Percentiles rank a stretch among this genome's conserved stretches.
Evolutionary conservation across 768 basidiomycete genomes (phyloP).

Genomic region (Auricularia heimuer): DNA sequence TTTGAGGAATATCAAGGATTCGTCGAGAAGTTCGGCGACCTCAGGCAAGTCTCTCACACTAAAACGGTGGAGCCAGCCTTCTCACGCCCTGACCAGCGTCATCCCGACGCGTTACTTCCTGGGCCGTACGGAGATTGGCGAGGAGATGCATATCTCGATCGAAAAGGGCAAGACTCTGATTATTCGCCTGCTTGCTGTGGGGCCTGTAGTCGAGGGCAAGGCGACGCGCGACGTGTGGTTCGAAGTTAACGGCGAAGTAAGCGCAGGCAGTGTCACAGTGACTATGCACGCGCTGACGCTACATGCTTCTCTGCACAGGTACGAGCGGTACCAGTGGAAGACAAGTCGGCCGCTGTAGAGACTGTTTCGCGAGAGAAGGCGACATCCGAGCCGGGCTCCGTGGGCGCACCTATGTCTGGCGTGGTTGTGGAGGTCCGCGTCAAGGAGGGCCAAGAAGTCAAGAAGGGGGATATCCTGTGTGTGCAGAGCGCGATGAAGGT

Average conservation of each 20-base stretch:
- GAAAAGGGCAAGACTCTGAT: constrained; percentile 96
- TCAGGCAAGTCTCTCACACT: constrained; percentile 50
- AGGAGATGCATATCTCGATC: constrained; percentile 95
- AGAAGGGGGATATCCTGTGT: constrained; percentile 94
- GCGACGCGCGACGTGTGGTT: constrained; percentile 97
- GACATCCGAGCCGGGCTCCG: constrained; percentile 86
- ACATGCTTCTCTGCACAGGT: constrained; percentile 38
- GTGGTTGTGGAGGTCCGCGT: constrained; percentile 97
- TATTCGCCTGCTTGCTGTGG: constrained; percentile 90
- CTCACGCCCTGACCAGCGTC: constrained; percentile 44
- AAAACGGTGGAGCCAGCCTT: constrained; percentile 8
- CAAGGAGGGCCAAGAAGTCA: constrained; percentile 95
- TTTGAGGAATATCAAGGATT: constrained; percentile 97
- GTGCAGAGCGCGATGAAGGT: constrained; percentile 98
- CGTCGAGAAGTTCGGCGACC: constrained; percentile 89
- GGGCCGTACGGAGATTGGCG: constrained; percentile 79
- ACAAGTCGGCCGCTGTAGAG: constrained; percentile 95
- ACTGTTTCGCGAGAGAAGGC: constrained; percentile 93
- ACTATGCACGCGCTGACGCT: constrained; percentile 7
- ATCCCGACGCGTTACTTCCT: constrained; percentile 97
- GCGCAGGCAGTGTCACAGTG: constrained; percentile 6
- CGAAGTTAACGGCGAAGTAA: constrained; percentile 91
- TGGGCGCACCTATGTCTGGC: constrained; percentile 96
- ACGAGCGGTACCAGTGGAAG: constrained; percentile 91
- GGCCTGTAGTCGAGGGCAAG: constrained; percentile 83